A percentile compares a stretch with the other conserved stretches of the same genome.
These are phyloP conservation scores for Scheffersomyces lignosus DNA, from an alignment of 805 yeast species.

Conservation along the genomic window DNA sequence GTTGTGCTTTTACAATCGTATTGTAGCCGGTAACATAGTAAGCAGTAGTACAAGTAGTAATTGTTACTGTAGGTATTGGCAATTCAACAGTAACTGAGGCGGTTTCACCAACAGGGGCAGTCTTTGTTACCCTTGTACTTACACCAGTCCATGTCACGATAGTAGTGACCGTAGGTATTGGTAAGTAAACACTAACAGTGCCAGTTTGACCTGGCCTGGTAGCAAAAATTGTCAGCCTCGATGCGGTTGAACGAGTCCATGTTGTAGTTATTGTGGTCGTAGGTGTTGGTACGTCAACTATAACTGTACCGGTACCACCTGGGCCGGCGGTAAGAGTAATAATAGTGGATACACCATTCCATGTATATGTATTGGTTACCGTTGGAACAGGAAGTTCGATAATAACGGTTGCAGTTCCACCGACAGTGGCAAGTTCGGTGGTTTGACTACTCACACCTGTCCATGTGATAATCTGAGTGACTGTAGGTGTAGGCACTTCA, in stretches of 20 bases:
- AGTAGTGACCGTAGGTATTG: conserved; percentile 10
- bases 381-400: conserved; percentile 13
- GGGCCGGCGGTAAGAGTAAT: conserved; percentile 8
- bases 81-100: conserved; percentile 7
- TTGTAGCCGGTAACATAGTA: too few relatives aligned
- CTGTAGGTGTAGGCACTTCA: conserved; percentile 13
- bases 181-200: conserved; percentile 14
- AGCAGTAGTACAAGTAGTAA: too few relatives aligned
- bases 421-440: conserved; percentile 10
- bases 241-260: conserved; percentile 11
- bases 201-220: conserved; percentile 8
- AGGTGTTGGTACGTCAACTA: conserved; percentile 15
- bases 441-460: conserved; percentile 7
- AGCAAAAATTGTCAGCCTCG: conserved; percentile 4
- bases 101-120: conserved; percentile 10
- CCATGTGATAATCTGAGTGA: conserved; percentile 7
- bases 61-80: too few relatives aligned
- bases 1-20: too few relatives aligned
- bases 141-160: conserved; percentile 11
- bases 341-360: conserved; percentile 4
- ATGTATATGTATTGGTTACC: conserved; percentile 8
- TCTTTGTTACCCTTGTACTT: conserved; percentile 6
- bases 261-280: conserved; percentile 9
- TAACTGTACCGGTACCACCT: conserved; percentile 8
- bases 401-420: conserved; percentile 11